Conservation (phyloP, 2,329 filamentous ascomycete genomes). For the Aspergillaceae sp. region DNA sequence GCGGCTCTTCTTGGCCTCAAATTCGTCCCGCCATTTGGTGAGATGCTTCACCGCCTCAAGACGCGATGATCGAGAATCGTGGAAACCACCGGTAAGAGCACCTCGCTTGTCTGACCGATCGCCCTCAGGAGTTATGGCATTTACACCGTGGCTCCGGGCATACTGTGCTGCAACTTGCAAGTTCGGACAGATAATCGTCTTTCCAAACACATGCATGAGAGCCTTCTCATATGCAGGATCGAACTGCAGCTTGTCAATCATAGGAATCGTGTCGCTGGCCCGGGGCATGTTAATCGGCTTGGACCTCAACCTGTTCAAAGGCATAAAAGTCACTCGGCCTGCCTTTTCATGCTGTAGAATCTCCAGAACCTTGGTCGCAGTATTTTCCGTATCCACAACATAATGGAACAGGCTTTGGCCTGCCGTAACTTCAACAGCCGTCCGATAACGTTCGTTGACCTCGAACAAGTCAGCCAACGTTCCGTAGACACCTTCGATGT, state of each 20-base stretch:
- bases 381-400: constrained; percentile 84
- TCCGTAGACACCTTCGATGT: constrained; percentile 81
- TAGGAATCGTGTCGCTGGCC: constrained; percentile 76
- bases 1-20: constrained; percentile 57
- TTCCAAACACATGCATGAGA: constrained; percentile 91
- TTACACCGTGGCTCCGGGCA: constrained; percentile 81
- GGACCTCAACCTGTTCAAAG: constrained; percentile 69
- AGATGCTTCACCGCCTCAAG: constrained; percentile 74
- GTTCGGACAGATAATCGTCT: constrained; percentile 87
- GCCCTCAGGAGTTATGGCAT: constrained; percentile 88
- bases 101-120: constrained; percentile 93
- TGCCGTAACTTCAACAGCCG: constrained; percentile 86
- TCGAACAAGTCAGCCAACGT: constrained; percentile 88
- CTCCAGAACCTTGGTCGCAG: constrained; percentile 72
- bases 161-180: constrained; percentile 82
- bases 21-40: constrained; percentile 64
- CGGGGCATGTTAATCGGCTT: constrained; percentile 69
- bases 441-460: constrained; percentile 73
- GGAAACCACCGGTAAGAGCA: constrained; percentile 88
- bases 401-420: constrained; percentile 93
- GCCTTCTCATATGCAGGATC: constrained; percentile 70
- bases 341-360: constrained; percentile 68
- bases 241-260: constrained; percentile 76
- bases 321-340: constrained; percentile 90
- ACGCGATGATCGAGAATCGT: constrained; percentile 76